phyloP scores from a whole-genome alignment of 177 flowering plant species.

The Vitis hybrid region DNA sequence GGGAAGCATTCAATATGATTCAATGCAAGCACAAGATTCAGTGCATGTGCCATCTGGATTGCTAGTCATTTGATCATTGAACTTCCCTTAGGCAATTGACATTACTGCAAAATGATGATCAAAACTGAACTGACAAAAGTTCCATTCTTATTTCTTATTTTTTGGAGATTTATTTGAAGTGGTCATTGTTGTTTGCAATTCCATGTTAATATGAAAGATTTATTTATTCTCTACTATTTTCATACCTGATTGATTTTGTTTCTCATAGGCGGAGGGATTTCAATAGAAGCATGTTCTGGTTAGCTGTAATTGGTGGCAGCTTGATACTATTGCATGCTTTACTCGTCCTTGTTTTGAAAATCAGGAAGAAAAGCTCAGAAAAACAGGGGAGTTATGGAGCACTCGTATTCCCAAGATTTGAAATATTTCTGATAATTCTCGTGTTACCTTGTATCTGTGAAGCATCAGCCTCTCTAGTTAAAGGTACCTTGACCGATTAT shows the following conservation, averaged over 20 bases:
- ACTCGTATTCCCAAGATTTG: constrained; percentile 78
- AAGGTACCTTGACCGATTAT: constrained; percentile 44
- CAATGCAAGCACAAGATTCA: too few species aligned
- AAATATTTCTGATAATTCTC: constrained; percentile 72
- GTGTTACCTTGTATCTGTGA: constrained; percentile 74
- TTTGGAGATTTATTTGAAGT: too few species aligned
- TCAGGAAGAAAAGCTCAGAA: constrained; percentile 35
- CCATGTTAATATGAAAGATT: not conserved
- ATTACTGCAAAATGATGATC: too few species aligned
- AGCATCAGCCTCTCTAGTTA: constrained; percentile 62
- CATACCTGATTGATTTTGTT: not conserved
- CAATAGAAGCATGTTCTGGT: constrained; percentile 82
- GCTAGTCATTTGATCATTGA: too few species aligned
- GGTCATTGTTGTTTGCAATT: too few species aligned
- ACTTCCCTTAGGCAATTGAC: too few species aligned
- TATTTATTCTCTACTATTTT: not conserved
- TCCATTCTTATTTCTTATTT: too few species aligned
- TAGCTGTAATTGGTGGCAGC: constrained; percentile 71
- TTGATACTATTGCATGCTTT: constrained; percentile 63
- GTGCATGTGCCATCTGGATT: too few species aligned
- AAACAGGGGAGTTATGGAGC: constrained; percentile 56
- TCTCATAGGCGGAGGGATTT: constrained; percentile 77
- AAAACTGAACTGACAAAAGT: too few species aligned
- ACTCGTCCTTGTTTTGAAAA: constrained; percentile 45
- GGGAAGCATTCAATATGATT: too few species aligned